Conservation (phyloP, 768 basidiomycete genomes). For the Rhodotorula babjevae region DNA sequence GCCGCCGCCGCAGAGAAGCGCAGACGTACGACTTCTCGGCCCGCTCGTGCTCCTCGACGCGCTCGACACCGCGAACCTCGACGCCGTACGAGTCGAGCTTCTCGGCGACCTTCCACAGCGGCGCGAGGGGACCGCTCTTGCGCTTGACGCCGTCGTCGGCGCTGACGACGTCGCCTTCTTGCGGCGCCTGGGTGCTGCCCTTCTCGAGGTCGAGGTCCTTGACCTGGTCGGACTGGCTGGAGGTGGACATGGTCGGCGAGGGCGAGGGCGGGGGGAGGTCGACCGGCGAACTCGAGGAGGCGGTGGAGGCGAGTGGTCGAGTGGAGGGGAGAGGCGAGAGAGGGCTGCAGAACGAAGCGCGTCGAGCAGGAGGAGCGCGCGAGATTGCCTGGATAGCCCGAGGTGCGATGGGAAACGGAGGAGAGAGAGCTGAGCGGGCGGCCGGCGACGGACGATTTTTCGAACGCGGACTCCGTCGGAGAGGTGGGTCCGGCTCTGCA, state of each 20-base stretch:
- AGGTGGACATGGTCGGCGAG: constrained; percentile 7
- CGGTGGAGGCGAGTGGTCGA: neutral
- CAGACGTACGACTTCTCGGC: constrained; percentile 12
- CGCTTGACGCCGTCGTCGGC: constrained; percentile 10
- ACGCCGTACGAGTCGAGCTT: constrained; percentile 44
- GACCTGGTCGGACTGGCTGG: neutral
- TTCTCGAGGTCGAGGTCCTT: constrained; percentile 9
- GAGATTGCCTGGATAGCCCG: neutral
- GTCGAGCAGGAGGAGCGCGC: neutral
- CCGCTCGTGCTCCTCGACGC: constrained; percentile 45
- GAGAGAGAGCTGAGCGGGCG: neutral
- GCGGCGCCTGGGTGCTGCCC: neutral
- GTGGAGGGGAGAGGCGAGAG: neutral
- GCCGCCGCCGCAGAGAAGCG: neutral
- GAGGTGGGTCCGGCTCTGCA: neutral
- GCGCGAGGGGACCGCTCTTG: neutral
- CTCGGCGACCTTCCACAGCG: constrained; percentile 41
- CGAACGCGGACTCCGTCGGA: neutral
- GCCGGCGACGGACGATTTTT: too few relatives aligned
- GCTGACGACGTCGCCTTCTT: neutral
- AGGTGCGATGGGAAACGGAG: neutral
- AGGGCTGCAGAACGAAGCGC: neutral
- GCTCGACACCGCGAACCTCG: constrained; percentile 46
- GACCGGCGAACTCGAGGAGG: neutral
- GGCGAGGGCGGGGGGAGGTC: neutral